Base-by-base conservation (phyloP, 768 basidiomycete species). In the Russula sp. region DNA sequence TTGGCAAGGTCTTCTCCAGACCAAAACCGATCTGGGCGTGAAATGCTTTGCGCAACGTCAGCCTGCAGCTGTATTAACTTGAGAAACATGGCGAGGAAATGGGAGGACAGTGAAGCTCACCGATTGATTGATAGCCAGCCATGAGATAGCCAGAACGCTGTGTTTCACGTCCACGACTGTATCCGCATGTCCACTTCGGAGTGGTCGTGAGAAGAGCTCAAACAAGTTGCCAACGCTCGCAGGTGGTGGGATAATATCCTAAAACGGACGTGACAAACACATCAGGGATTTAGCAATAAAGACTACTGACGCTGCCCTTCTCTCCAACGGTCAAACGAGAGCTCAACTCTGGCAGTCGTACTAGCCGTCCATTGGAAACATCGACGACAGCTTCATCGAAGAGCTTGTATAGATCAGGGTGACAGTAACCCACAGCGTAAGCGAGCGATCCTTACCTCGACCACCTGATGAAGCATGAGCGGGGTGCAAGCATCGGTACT, bases 61-160 rank as follows among this genome's bases (percentile, higher is more conserved):
- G 77, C 76, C 61, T 83, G 78, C n/a, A 95, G 78, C 92, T 94
- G 63, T 22, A 55, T 3, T 35, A 51, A 45, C 59, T 57, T 69
- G n/a, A 51, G 65, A 55, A 42, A 13, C 6, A 45, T 32, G 35
- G n/a, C 48, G 5, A 58, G 45, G 57, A 48, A 9, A 11, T 2
- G 31, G 20, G 27, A 48, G 52, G 57, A 42, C 16, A 42, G 39
- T 4, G 4, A 14, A 35, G 71, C 85, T 59, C 70, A 91, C 93
- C 57, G 82, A 80, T 77, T 96, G 94, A 65, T 92, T 94, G 57
- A 96, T 76, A 20, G 91, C 94, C 5, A 94, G 78, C 94, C 94
- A 96, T 53, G 86, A 82, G 51, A 96, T 77, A 14, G 88, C 90
- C 64, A 93, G 82, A 45, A 89, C 86, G 16, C 84, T 88, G 62